phyloP scores from a whole-genome alignment of 352 stramenopile species.

The Globisporangium irregulare region DNA sequence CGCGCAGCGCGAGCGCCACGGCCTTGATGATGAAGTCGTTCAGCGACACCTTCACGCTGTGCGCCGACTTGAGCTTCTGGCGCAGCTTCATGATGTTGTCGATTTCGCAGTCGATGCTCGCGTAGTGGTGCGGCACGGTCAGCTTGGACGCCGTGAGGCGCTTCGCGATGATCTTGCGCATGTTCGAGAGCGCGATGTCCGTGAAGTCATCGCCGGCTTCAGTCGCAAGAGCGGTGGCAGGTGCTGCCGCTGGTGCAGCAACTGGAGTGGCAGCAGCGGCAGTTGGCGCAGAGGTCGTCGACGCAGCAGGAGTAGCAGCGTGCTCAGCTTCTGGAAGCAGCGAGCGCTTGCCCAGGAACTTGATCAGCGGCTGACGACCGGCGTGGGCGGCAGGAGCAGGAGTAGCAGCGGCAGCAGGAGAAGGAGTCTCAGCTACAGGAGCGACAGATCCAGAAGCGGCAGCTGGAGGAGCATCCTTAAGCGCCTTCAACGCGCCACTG shows the following conservation, averaged over 20 bases:
- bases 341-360: slow-evolving; percentile 84
- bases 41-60: slow-evolving; percentile 97
- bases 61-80: slow-evolving; percentile 90
- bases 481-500: slow-evolving; percentile 51
- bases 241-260: background rate
- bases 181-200: slow-evolving; percentile 91
- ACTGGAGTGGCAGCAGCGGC: background rate
- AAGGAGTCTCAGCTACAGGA: slow-evolving; percentile 10
- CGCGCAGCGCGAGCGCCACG: slow-evolving; percentile 94
- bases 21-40: slow-evolving; percentile 99
- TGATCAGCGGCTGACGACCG: slow-evolving; percentile 65
- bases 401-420: slow-evolving; percentile 9
- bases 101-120: slow-evolving; percentile 95
- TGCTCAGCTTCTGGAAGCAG: slow-evolving; percentile 34
- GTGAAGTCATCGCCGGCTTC: slow-evolving; percentile 50
- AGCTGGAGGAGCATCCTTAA: slow-evolving; percentile 32
- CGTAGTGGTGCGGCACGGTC: slow-evolving; percentile 96
- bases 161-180: slow-evolving; percentile 99
- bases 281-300: background rate
- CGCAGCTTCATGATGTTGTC: slow-evolving; percentile 89
- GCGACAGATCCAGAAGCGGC: slow-evolving; percentile 13
- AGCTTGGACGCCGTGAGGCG: slow-evolving; percentile 96
- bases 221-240: slow-evolving; percentile 3
- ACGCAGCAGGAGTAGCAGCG: background rate
- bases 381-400: slow-evolving; percentile 17